Percentiles rank a stretch among this genome's conserved stretches.
phyloP scores from a whole-genome alignment of 1,139 yeast genomes.

The Geotrichum carabidarum region DNA sequence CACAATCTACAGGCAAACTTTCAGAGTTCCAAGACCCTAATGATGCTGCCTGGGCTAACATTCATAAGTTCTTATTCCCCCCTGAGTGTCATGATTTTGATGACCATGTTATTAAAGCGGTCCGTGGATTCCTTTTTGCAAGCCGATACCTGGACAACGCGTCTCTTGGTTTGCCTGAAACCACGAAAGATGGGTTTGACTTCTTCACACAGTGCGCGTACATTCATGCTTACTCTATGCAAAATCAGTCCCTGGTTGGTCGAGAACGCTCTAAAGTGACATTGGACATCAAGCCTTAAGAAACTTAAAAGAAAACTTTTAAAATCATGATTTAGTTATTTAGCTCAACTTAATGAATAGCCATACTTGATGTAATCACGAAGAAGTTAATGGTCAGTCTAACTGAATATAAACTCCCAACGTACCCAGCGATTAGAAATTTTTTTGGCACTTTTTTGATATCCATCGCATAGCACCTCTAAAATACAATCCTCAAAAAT shows the following conservation, averaged over 20 bases:
- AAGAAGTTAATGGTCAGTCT: no score
- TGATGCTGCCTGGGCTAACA: constrained; percentile 14
- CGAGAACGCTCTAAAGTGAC: neutral
- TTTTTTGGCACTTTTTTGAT: no score
- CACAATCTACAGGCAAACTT: neutral
- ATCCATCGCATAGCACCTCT: no score
- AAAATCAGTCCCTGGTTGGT: constrained; percentile 2
- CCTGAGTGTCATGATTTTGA: constrained; percentile 19
- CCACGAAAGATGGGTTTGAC: constrained; percentile 1
- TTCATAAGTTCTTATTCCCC: constrained; percentile 4
- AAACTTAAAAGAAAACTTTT: neutral
- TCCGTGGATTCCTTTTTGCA: constrained; percentile 29
- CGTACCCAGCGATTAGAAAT: no score
- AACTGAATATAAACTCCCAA: no score
- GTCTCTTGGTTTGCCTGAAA: neutral
- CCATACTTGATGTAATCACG: no score
- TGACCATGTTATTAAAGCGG: constrained; percentile 29
- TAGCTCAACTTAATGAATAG: neutral
- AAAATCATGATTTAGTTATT: neutral
- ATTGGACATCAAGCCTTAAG: constrained; percentile 5
- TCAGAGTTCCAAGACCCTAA: neutral
- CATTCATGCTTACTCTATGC: constrained; percentile 1
- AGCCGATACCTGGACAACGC: constrained; percentile 1
- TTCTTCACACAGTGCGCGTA: constrained; percentile 8
- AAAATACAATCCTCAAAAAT: neutral